These are phyloP conservation scores for Hypoxylon sp. DNA, from an alignment of 2,329 filamentous ascomycete genomes.

Conservation along the genomic window DNA sequence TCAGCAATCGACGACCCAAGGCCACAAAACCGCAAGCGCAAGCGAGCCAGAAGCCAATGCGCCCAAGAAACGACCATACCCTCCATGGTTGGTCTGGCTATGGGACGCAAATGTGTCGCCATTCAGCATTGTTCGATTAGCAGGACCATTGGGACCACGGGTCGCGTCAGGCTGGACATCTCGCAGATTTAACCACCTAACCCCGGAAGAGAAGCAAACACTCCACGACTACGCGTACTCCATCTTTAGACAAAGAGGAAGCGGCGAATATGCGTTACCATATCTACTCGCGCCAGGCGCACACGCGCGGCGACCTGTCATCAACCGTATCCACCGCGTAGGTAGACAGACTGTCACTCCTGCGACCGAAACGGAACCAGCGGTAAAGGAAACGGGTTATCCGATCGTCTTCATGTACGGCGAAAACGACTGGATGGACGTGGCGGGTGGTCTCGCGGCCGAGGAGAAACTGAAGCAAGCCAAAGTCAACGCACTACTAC, in stretches of 20 bases:
- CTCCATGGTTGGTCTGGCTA: conserved; percentile 89
- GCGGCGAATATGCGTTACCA: conserved; percentile 91
- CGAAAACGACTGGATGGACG: conserved; percentile 99
- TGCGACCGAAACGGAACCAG: conserved; percentile 49
- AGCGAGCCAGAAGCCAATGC: conserved; percentile 52
- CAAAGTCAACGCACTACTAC: conserved; percentile 67
- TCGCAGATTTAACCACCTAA: conserved; percentile 90
- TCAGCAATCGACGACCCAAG: conserved; percentile 60
- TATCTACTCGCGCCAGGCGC: conserved; percentile 95
- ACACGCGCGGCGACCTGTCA: conserved; percentile 87
- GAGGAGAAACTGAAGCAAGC: conserved; percentile 81
- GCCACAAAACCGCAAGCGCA: conserved; percentile 55
- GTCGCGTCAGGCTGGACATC: conserved; percentile 96
- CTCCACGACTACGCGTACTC: conserved; percentile 95
- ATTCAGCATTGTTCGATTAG: conserved; percentile 88
- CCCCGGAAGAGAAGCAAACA: conserved; percentile 80
- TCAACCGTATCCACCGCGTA: conserved; percentile 86
- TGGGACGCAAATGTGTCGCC: conserved; percentile 98
- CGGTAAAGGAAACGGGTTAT: conserved; percentile 70
- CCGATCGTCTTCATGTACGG: conserved; percentile 96
- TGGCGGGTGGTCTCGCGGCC: conserved; percentile 83
- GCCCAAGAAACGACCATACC: conserved; percentile 67
- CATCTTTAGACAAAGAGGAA: conserved; percentile 91
- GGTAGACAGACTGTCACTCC: conserved; percentile 74
- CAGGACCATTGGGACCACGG: conserved; percentile 89